Base-by-base conservation (phyloP, 805 yeast genomes). In the Yamadazyma phyllophila region DNA sequence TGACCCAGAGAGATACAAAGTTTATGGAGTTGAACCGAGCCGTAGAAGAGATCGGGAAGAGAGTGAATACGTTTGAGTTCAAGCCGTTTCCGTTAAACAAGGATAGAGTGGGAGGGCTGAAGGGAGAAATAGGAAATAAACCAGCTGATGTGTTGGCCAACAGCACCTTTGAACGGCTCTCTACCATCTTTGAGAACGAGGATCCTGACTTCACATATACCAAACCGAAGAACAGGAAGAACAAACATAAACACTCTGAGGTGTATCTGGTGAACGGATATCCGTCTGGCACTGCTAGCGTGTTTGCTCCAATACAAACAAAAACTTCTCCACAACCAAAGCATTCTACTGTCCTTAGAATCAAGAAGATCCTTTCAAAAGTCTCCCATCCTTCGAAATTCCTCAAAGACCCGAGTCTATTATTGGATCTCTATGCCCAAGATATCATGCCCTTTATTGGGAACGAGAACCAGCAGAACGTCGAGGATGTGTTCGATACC, bases 11-110 rank as follows among this genome's bases (percentile, higher is more conserved):
- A 15, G 29, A 17, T 10, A 11, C 26, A 29, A 35, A 30, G 27
- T 10, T 30, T 7, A 35, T 27, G 6, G 36, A 29, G 8, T 16
- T 37, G 26, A 37, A 26, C 11, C 10, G 20, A 26, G 26, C 32
- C 10, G 40, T 37, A 7, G 14, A 13, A 5, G 40, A 26, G 32
- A 37, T 37, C 32, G 17, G 32, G 12, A 37, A 30, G 27, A 39
- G 15, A 17, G 32, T 32, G n/a, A 20, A 40, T 8, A 15, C 35
- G 24, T 39, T 13, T 27, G 30, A 34, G 15, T 35, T 42, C 27
- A 52, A 47, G 30, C 62, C 62, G 2, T 58, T 56, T 46, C 62
- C 62, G 1, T 51, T 58, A 24, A 56, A 53, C 36, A 43, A 53
- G 12, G 13, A 31, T 5, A 26, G 32, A 13, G 32, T 13, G 17